Percentiles rank a stretch among this genome's conserved stretches.
These are phyloP conservation scores for Clavulina sp. DNA, from an alignment of 768 basidiomycete species.

Conservation along the genomic window DNA sequence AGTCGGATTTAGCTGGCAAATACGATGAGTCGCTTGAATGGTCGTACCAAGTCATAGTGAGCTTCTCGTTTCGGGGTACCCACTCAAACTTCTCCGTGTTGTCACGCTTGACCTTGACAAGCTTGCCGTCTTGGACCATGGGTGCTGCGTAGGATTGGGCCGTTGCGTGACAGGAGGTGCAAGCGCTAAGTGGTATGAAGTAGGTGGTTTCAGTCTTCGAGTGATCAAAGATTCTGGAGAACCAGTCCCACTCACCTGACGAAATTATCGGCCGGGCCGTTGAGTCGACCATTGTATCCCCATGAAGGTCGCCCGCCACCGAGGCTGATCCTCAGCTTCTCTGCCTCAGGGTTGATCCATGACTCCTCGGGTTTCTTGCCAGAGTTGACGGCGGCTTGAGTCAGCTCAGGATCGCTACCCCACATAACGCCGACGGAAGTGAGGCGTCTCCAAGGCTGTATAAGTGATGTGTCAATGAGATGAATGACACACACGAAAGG, in stretches of 20 bases:
- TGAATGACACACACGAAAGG: not conserved
- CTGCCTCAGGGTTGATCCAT: constrained; percentile 2
- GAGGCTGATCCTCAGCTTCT: not conserved
- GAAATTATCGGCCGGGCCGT: constrained; percentile 3
- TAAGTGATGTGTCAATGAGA: not conserved
- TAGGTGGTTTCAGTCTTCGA: not conserved
- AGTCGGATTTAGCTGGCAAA: not conserved
- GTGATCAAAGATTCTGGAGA: no score
- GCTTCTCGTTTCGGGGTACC: constrained; percentile 2
- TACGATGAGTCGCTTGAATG: constrained; percentile 2
- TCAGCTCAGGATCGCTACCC: constrained; percentile 3
- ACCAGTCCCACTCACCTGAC: no score
- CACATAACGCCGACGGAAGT: constrained; percentile 1
- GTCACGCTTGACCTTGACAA: not conserved
- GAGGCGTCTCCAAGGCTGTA: constrained; percentile 4
- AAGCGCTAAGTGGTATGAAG: not conserved
- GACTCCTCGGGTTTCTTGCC: constrained; percentile 1
- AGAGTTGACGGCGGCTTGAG: not conserved
- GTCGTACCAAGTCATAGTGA: constrained; percentile 4
- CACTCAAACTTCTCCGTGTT: no score
- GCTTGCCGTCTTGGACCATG: not conserved
- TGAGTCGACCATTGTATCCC: constrained; percentile 6
- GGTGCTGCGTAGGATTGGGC: constrained; percentile 1
- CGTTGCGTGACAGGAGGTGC: constrained; percentile 2
- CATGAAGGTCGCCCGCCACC: constrained; percentile 1